Conservation (phyloP, 2,329 filamentous ascomycete genomes). For the Pseudocercospora crystallina region DNA sequence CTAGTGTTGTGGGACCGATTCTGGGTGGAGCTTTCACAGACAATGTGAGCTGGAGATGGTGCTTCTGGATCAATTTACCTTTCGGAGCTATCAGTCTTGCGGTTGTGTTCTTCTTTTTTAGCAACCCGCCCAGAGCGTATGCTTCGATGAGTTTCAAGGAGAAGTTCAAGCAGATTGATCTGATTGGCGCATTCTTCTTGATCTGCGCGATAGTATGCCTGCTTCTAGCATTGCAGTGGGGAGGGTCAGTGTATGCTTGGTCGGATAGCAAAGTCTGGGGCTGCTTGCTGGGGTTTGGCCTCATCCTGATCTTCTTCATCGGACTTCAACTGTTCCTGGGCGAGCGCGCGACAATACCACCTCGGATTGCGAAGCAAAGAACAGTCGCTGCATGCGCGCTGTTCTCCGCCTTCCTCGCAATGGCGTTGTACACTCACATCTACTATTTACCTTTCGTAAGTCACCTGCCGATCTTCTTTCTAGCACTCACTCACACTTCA, state of each 20-base stretch:
- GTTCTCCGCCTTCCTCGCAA: slow-evolving; percentile 38
- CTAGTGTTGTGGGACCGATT: slow-evolving; percentile 42
- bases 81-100: slow-evolving; percentile 35
- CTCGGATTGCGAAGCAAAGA: slow-evolving; percentile 30
- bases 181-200: slow-evolving; percentile 46
- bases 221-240: slow-evolving; percentile 48
- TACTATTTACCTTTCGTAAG: slow-evolving; percentile 30
- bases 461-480: no score
- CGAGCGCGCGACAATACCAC: slow-evolving; percentile 29
- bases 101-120: slow-evolving; percentile 37
- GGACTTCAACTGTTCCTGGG: slow-evolving; percentile 17
- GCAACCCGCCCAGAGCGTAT: slow-evolving; percentile 13
- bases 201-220: slow-evolving; percentile 39
- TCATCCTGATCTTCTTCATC: slow-evolving; percentile 42
- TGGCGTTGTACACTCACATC: slow-evolving; percentile 38
- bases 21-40: slow-evolving; percentile 46
- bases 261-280: slow-evolving; percentile 25
- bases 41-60: slow-evolving; percentile 37
- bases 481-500: no score
- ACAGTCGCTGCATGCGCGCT: slow-evolving; percentile 36
- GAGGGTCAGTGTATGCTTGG: slow-evolving; percentile 43
- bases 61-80: slow-evolving; percentile 39
- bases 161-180: slow-evolving; percentile 53
- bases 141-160: slow-evolving; percentile 34
- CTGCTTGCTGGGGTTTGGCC: slow-evolving; percentile 35